Conservation (phyloP, 1,284 basidiomycete species). For the Paramarasmius palmivorus region DNA sequence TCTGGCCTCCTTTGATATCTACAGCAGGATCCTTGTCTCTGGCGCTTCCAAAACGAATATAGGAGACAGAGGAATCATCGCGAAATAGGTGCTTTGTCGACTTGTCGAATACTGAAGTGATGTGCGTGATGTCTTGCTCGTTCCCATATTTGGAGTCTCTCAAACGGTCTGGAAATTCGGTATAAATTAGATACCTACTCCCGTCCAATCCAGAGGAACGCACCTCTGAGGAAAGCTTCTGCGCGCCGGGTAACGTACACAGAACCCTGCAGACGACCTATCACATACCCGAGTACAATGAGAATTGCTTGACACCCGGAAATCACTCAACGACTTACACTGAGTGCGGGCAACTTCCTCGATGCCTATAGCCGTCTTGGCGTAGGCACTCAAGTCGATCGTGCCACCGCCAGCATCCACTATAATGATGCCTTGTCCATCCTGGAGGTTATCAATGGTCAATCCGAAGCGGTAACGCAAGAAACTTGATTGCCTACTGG, state of each 20-base stretch:
- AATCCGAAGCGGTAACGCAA: conserved; percentile 4
- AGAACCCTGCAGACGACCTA: conserved; percentile 34
- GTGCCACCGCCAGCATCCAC: conserved; percentile 63
- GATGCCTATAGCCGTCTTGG: conserved; percentile 21
- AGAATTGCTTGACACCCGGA: not conserved
- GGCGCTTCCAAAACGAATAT: conserved; percentile 41
- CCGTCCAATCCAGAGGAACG: not conserved
- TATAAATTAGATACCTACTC: not conserved
- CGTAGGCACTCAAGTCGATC: conserved; percentile 50
- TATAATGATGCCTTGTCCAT: conserved; percentile 46
- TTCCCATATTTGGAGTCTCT: conserved; percentile 30
- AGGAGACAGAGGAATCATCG: conserved; percentile 33
- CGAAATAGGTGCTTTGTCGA: conserved; percentile 42
- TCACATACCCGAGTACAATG: not conserved
- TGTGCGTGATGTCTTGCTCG: conserved; percentile 31
- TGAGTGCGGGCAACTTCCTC: conserved; percentile 32
- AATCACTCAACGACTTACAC: conserved; percentile 25
- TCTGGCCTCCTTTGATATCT: conserved; percentile 41
- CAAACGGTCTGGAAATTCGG: conserved; percentile 29
- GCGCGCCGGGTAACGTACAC: conserved; percentile 36
- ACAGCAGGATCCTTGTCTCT: conserved; percentile 33
- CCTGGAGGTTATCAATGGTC: conserved; percentile 19
- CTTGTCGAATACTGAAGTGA: conserved; percentile 39
- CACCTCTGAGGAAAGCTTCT: conserved; percentile 19
- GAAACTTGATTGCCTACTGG: conserved; percentile 14